Percentiles rank a stretch among this genome's conserved stretches.
Conservation (phyloP, 1,139 yeast genomes). For the Suhomyces ambrosiae region DNA sequence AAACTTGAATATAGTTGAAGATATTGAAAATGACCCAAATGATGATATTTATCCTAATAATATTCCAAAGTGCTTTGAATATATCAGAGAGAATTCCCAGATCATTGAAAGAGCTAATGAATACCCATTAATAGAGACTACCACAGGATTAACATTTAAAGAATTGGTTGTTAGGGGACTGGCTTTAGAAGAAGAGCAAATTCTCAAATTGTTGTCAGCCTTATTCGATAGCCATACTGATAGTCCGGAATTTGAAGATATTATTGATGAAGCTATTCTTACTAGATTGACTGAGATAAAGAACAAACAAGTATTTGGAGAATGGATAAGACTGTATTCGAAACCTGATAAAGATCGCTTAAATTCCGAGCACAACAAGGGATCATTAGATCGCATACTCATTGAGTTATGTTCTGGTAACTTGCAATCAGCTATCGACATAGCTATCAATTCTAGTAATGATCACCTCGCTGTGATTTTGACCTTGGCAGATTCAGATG, state of each 20-base stretch:
- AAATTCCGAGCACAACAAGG: conserved; percentile 19
- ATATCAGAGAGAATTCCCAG: conserved; percentile 24
- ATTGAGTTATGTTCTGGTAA: conserved; percentile 57
- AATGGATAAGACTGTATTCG: conserved; percentile 38
- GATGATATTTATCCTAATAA: conserved; percentile 23
- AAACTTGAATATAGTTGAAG: conserved; percentile 15
- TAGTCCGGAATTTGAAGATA: conserved; percentile 16
- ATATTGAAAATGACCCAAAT: conserved; percentile 18
- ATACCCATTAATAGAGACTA: conserved; percentile 28
- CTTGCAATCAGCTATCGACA: conserved; percentile 59
- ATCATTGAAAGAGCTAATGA: conserved; percentile 26
- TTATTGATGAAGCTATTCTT: conserved; percentile 26
- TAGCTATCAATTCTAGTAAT: conserved; percentile 61
- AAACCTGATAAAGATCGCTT: conserved; percentile 19
- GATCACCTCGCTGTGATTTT: conserved; percentile 70
- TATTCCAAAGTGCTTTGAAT: conserved; percentile 23
- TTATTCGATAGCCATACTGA: conserved; percentile 50
- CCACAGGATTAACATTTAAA: conserved; percentile 26
- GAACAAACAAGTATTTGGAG: conserved; percentile 49
- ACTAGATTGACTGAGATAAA: conserved; percentile 24
- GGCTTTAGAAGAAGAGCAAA: conserved; percentile 15
- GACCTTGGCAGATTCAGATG: conserved; percentile 73
- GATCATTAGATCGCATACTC: conserved; percentile 54
- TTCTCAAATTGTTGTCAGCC: conserved; percentile 55
- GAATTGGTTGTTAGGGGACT: conserved; percentile 22